Conservation (phyloP, 2,329 filamentous ascomycete species). For the Ophiobolus disseminans region DNA sequence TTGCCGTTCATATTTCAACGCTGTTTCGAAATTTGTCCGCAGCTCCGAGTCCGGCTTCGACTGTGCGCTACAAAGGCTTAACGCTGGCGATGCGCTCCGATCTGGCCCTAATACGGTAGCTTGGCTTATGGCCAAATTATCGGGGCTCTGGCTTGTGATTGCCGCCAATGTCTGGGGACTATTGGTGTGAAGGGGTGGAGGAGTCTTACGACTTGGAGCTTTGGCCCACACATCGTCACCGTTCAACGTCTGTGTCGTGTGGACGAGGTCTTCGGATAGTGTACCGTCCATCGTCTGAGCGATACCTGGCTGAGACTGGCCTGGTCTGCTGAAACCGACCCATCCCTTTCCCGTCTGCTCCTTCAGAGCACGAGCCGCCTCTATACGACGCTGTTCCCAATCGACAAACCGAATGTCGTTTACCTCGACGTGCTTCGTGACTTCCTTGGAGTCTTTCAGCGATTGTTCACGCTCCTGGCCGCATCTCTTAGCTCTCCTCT, state of each 20-base stretch:
- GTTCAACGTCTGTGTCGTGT: not conserved
- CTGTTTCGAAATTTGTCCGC: not conserved
- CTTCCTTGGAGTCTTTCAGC: not conserved
- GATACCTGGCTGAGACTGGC: not conserved
- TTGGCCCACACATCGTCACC: not conserved
- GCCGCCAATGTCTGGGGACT: too few species aligned
- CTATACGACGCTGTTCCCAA: conserved; percentile 2
- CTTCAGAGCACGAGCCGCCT: not conserved
- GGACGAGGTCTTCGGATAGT: not conserved
- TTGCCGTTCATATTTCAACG: not conserved
- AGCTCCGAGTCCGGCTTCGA: not conserved
- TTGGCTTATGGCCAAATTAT: not conserved
- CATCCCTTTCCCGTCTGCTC: not conserved
- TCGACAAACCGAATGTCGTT: not conserved
- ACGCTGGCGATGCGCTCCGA: not conserved
- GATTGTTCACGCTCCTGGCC: not conserved
- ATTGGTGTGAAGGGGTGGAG: not conserved
- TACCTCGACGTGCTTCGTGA: not conserved
- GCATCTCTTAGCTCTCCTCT: not conserved
- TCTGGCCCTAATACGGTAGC: not conserved
- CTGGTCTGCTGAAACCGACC: not conserved
- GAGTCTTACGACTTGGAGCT: not conserved
- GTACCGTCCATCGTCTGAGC: not conserved
- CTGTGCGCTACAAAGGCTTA: not conserved
- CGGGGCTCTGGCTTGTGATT: not conserved